Evolutionary conservation across 2,329 filamentous ascomycete genomes (phyloP), one percentile per base, ranked within the genome.

Genomic region (Pleomassaria siparia): DNA sequence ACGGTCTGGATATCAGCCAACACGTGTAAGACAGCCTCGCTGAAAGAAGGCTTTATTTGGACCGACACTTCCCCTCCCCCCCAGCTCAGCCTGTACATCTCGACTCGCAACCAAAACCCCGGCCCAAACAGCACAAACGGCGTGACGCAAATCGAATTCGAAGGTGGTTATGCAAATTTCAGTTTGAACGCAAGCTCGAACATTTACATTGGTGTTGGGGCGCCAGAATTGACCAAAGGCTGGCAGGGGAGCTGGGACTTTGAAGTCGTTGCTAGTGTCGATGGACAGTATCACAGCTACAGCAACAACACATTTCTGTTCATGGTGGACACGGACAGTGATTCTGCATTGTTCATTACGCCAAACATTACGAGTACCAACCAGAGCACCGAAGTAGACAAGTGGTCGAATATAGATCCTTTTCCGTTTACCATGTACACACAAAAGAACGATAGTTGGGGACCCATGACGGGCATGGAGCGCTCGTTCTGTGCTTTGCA

Each of bases 1-100:
- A 69, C 70, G 13, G 76, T 97, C 2, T 96, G 87, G 69, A 79
- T 99, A 44, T 91, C 91, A 2, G 84, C 91, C 35, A 97, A 91
- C 56, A 91, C 89, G 1, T 99, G 94, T 70, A 71, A n/a, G 82
- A 21, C 90, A 95, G 60, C 94, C 92, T n/a, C n/a, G n/a, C n/a
- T n/a, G n/a, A n/a, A n/a, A n/a, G n/a, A n/a, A n/a, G n/a, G n/a
- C n/a, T n/a, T n/a, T n/a, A n/a, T n/a, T n/a, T n/a, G n/a, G n/a
- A n/a, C n/a, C n/a, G n/a, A n/a, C n/a, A n/a, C n/a, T n/a, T n/a
- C n/a, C n/a, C n/a, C n/a, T 12, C 67, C 74, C 1, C 81, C 88
- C 11, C 91, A 95, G 60, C 79, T 97, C 42, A 81, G 81, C 11
- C 74, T 97, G 9, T 95, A 87, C 62, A 76, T 96, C 40, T 95